Conservation (phyloP, 2,329 filamentous ascomycete species). For the Rhinocladiella mackenziei region DNA sequence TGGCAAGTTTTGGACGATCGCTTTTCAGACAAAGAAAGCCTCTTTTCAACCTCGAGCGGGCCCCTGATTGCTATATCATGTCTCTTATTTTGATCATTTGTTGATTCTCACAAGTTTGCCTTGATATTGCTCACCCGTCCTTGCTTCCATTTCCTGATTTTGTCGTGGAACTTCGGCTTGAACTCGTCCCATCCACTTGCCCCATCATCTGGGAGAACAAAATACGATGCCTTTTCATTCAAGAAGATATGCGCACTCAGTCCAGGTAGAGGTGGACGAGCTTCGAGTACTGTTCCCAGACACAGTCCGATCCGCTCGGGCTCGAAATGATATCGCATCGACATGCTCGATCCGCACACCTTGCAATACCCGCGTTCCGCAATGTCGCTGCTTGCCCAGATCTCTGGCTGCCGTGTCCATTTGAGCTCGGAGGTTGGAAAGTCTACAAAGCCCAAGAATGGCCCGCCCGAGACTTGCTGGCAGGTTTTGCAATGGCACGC, state of each 20-base stretch:
- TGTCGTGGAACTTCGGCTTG: slow-evolving; percentile 22
- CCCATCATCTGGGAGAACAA: slow-evolving; percentile 38
- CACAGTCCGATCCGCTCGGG: slow-evolving; percentile 36
- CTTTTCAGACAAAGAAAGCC: too few species aligned
- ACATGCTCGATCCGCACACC: slow-evolving; percentile 46
- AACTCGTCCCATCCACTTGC: slow-evolving; percentile 31
- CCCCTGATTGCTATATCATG: too few species aligned
- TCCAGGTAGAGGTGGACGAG: slow-evolving; percentile 30
- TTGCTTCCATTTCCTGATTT: background rate
- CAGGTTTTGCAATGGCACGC: slow-evolving; percentile 50
- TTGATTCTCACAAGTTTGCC: too few species aligned
- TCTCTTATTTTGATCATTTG: too few species aligned
- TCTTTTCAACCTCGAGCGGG: too few species aligned
- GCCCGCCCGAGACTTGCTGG: slow-evolving; percentile 46
- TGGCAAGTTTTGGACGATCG: too few species aligned
- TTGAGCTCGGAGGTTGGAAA: slow-evolving; percentile 33
- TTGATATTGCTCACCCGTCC: background rate
- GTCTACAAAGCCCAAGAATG: slow-evolving; percentile 43
- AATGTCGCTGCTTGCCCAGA: slow-evolving; percentile 35
- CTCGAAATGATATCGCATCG: slow-evolving; percentile 40
- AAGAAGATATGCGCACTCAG: slow-evolving; percentile 44
- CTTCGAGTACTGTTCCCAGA: slow-evolving; percentile 42
- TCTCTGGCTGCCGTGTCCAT: slow-evolving; percentile 37
- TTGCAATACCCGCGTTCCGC: slow-evolving; percentile 46
- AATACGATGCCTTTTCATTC: slow-evolving; percentile 40